Percentiles rank a stretch among this genome's conserved stretches.
Conservation (phyloP, 1,284 basidiomycete genomes). For the Trichosporon sp. region DNA sequence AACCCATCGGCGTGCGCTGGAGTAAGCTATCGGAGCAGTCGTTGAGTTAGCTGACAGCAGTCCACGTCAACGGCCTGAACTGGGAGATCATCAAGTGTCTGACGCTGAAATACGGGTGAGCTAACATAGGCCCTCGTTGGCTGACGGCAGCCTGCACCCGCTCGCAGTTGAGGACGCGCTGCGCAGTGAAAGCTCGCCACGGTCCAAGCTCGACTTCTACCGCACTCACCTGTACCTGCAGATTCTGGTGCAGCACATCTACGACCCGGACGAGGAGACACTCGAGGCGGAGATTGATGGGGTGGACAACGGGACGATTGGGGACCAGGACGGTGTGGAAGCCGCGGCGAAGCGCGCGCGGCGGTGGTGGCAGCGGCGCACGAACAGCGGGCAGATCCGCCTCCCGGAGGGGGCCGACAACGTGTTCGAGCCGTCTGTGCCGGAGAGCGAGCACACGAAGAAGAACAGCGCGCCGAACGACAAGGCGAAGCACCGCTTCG, state of each 20-base stretch:
- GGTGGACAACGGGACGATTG: background rate
- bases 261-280: constrained; percentile 26
- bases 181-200: constrained; percentile 40
- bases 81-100: constrained; percentile 49
- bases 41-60: constrained; percentile 15
- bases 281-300: background rate
- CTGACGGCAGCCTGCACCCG: constrained; percentile 41
- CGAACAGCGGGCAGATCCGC: constrained; percentile 17
- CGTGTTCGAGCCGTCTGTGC: constrained; percentile 43
- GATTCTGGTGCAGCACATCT: constrained; percentile 46
- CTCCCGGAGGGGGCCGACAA: constrained; percentile 47
- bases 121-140: background rate
- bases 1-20: constrained; percentile 40
- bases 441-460: background rate
- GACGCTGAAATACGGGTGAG: constrained; percentile 40
- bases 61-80: constrained; percentile 49
- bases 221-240: constrained; percentile 48
- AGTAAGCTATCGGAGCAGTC: constrained; percentile 26
- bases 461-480: constrained; percentile 15
- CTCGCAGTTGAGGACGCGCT: constrained; percentile 49
- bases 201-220: constrained; percentile 50
- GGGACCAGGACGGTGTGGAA: background rate
- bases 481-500: constrained; percentile 40
- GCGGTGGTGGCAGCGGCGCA: constrained; percentile 9
- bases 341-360: background rate